Conservation (phyloP, 2,329 filamentous ascomycete genomes). For the Amylocarpus encephaloides region DNA sequence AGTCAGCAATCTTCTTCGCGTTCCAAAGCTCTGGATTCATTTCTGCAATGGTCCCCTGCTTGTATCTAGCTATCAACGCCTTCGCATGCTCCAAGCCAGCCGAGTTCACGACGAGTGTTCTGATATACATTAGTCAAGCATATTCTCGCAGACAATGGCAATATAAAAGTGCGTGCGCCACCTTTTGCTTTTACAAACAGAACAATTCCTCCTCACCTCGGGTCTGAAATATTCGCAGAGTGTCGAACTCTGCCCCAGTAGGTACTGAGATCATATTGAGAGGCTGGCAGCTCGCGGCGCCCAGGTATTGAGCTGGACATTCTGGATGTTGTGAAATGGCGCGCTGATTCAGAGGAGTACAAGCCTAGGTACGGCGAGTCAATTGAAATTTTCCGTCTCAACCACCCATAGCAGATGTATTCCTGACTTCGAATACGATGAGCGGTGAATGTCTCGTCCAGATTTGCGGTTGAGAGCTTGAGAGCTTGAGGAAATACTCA, state of each 20-base stretch:
- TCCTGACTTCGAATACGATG: background rate
- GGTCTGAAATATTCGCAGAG: conserved; percentile 83
- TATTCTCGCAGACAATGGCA: background rate
- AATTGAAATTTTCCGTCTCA: background rate
- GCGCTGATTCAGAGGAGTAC: background rate
- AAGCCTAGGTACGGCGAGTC: background rate
- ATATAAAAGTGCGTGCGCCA: conserved; percentile 14
- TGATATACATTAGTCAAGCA: conserved; percentile 35
- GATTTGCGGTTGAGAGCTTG: background rate
- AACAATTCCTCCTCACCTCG: conserved; percentile 62
- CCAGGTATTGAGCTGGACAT: conserved; percentile 64
- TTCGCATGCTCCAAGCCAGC: conserved; percentile 82
- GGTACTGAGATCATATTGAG: conserved; percentile 84
- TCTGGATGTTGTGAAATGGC: background rate
- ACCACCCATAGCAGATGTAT: background rate
- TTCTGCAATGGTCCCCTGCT: conserved; percentile 67
- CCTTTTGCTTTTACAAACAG: conserved; percentile 21
- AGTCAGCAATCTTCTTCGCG: conserved; percentile 96
- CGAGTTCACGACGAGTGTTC: conserved; percentile 76
- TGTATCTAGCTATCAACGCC: conserved; percentile 73
- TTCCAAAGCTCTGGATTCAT: conserved; percentile 92
- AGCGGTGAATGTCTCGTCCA: background rate
- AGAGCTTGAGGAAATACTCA: background rate
- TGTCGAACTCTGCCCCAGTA: conserved; percentile 95
- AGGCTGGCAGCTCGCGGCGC: conserved; percentile 76